phyloP scores from a whole-genome alignment of 2,329 filamentous ascomycete species.

The Penicillium thymicola region DNA sequence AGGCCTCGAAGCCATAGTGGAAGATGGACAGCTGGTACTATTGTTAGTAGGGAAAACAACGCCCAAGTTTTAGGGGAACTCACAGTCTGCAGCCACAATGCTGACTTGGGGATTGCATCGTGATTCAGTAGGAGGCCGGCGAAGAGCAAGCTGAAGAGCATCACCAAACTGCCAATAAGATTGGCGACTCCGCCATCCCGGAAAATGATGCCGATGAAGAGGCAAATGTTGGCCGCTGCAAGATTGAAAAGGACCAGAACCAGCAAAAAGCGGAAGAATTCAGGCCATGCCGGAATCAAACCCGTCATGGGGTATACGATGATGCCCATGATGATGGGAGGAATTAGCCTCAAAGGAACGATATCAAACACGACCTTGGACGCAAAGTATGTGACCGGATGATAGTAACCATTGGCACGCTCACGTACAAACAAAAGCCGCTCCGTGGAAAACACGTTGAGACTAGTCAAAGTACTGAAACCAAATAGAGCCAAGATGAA shows the following conservation, averaged over 20 bases:
- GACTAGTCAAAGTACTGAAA: slow-evolving; percentile 89
- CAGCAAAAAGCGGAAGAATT: slow-evolving; percentile 89
- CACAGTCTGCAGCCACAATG: slow-evolving; percentile 83
- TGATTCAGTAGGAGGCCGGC: slow-evolving; percentile 92
- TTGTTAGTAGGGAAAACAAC: slow-evolving; percentile 25
- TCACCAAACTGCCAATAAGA: slow-evolving; percentile 87
- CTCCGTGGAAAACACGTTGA: slow-evolving; percentile 91
- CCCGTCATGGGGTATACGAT: slow-evolving; percentile 99
- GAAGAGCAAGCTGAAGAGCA: slow-evolving; percentile 95
- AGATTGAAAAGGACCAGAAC: slow-evolving; percentile 95
- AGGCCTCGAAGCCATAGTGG: slow-evolving; percentile 93
- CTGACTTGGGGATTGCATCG: slow-evolving; percentile 79
- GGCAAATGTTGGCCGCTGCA: slow-evolving; percentile 84
- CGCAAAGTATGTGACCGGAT: slow-evolving; percentile 87
- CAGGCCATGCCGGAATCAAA: slow-evolving; percentile 71
- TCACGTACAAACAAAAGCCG: slow-evolving; percentile 88
- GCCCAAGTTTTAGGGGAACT: slow-evolving; percentile 31
- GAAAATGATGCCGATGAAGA: slow-evolving; percentile 95
- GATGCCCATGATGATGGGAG: slow-evolving; percentile 88
- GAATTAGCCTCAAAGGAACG: slow-evolving; percentile 86
- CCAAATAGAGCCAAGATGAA: slow-evolving; percentile 94
- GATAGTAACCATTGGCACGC: slow-evolving; percentile 94
- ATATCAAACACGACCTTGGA: slow-evolving; percentile 99
- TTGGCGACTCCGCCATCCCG: slow-evolving; percentile 89
- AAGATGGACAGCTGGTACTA: slow-evolving; percentile 75